These are phyloP conservation scores for Ligustrum vulgare DNA, from an alignment of 257 asterid genomes.

Conservation along the genomic window DNA sequence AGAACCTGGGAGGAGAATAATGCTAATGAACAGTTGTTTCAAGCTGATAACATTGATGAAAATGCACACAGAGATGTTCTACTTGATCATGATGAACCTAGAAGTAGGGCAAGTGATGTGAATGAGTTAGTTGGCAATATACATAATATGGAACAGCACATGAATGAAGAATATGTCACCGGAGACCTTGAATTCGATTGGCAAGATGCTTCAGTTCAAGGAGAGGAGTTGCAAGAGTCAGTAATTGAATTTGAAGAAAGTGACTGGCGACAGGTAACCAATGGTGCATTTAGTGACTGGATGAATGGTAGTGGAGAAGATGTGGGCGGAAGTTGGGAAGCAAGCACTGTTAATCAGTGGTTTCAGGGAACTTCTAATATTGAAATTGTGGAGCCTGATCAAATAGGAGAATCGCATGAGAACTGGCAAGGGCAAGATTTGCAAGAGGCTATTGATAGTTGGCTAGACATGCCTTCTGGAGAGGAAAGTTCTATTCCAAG, in stretches of 20 bases:
- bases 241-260: slow-evolving; percentile 36
- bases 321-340: slow-evolving; percentile 34
- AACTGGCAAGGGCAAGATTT: slow-evolving; percentile 57
- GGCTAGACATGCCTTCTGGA: slow-evolving; percentile 65
- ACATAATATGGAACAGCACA: slow-evolving; percentile 29
- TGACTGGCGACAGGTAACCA: slow-evolving; percentile 33
- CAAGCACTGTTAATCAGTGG: slow-evolving; percentile 36
- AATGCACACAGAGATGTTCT: slow-evolving; percentile 27
- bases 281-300: slow-evolving; percentile 35
- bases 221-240: slow-evolving; percentile 40
- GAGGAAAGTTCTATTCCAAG: slow-evolving; percentile 48
- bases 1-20: slow-evolving; percentile 7
- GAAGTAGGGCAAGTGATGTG: slow-evolving; percentile 28
- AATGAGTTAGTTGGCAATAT: slow-evolving; percentile 20
- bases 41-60: slow-evolving; percentile 26
- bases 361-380: slow-evolving; percentile 38
- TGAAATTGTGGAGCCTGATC: slow-evolving; percentile 41
- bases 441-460: slow-evolving; percentile 64
- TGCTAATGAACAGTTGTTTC: slow-evolving; percentile 27
- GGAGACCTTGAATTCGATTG: slow-evolving; percentile 20
- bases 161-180: slow-evolving; percentile 27
- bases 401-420: slow-evolving; percentile 45
- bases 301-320: slow-evolving; percentile 14
- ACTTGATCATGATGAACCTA: slow-evolving; percentile 32
- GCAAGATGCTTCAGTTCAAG: slow-evolving; percentile 44